Evolutionary conservation across 768 basidiomycete species (phyloP).

Genomic region (Suillus clintonianus): DNA sequence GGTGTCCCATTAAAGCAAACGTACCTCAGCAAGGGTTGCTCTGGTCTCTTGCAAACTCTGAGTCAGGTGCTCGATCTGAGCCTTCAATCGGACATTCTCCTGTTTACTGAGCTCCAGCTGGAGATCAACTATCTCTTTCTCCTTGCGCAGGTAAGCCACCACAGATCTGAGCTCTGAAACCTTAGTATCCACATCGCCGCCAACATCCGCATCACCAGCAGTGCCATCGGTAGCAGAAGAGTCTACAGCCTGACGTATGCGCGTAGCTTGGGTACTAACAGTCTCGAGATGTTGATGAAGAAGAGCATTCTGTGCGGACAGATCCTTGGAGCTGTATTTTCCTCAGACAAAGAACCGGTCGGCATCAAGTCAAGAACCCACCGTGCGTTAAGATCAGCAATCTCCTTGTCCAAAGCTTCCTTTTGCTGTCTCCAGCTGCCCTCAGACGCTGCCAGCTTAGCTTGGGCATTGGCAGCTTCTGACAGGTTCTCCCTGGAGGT

Average conservation of each 20-base stretch:
- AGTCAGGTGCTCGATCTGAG: conserved; percentile 73
- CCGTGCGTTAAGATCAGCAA: conserved; percentile 71
- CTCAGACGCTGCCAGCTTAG: conserved; percentile 72
- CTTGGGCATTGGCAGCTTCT: conserved; percentile 71
- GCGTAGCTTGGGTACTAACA: conserved; percentile 78
- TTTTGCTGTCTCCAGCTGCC: conserved; percentile 81
- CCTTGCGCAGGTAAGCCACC: conserved; percentile 80
- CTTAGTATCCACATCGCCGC: conserved; percentile 61
- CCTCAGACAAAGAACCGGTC: neutral
- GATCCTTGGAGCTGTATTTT: conserved; percentile 62
- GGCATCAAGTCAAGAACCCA: conserved; percentile 29
- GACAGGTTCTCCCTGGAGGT: conserved; percentile 59
- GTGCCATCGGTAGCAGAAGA: conserved; percentile 40
- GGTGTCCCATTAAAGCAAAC: conserved; percentile 7
- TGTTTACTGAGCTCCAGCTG: conserved; percentile 80
- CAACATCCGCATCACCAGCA: conserved; percentile 44
- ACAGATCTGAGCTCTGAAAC: conserved; percentile 75
- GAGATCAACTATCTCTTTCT: conserved; percentile 90
- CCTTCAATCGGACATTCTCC: conserved; percentile 72
- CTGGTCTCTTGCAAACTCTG: conserved; percentile 73
- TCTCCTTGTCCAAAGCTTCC: conserved; percentile 75
- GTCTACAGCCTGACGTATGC: conserved; percentile 73
- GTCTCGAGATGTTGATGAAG: conserved; percentile 85
- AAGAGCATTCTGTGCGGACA: conserved; percentile 72
- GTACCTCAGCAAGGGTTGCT: conserved; percentile 68